Percentiles rank a stretch among this genome's conserved stretches.
Evolutionary conservation across 2,329 filamentous ascomycete species (phyloP).

Genomic region (Claviceps purpurea): DNA sequence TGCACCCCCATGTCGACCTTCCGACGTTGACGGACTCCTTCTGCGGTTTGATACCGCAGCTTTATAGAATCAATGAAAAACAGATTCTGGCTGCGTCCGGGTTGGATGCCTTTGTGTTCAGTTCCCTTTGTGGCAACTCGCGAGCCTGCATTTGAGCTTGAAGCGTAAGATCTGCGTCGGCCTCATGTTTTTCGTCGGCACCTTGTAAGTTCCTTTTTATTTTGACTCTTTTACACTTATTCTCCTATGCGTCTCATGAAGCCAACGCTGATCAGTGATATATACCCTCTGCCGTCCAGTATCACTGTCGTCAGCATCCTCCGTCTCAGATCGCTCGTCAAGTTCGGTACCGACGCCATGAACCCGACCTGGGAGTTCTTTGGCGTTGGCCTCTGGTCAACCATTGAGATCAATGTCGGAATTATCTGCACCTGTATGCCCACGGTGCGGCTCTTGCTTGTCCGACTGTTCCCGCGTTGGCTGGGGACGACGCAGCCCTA

Average conservation of each 20-base stretch:
- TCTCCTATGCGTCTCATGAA: too few species aligned
- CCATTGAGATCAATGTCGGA: conserved; percentile 12
- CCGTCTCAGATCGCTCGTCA: conserved; percentile 11
- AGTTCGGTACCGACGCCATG: conserved; percentile 8
- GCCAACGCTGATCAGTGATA: too few species aligned
- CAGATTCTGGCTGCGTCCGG: conserved; percentile 83
- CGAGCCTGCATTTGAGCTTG: conserved; percentile 16
- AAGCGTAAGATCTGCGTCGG: conserved; percentile 25
- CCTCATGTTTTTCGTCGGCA: conserved; percentile 28
- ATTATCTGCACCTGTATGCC: conserved; percentile 14
- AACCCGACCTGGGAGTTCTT: conserved; percentile 15
- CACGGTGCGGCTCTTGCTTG: conserved; percentile 11
- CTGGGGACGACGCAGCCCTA: neutral
- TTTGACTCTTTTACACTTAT: too few species aligned
- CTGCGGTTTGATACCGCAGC: conserved; percentile 82
- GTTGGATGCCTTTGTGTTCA: conserved; percentile 82
- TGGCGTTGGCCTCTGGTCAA: conserved; percentile 14
- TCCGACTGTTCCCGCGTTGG: conserved; percentile 2
- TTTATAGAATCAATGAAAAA: conserved; percentile 77
- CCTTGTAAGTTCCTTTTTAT: conserved; percentile 13
- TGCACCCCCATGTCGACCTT: conserved; percentile 43
- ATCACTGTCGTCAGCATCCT: conserved; percentile 14
- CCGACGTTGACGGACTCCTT: conserved; percentile 72
- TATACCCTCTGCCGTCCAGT: conserved; percentile 1
- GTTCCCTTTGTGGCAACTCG: conserved; percentile 23